Evolutionary conservation across 1,284 basidiomycete species (phyloP), one percentile per base, ranked within the genome.

Genomic region (Fomitiporia mediterranea): DNA sequence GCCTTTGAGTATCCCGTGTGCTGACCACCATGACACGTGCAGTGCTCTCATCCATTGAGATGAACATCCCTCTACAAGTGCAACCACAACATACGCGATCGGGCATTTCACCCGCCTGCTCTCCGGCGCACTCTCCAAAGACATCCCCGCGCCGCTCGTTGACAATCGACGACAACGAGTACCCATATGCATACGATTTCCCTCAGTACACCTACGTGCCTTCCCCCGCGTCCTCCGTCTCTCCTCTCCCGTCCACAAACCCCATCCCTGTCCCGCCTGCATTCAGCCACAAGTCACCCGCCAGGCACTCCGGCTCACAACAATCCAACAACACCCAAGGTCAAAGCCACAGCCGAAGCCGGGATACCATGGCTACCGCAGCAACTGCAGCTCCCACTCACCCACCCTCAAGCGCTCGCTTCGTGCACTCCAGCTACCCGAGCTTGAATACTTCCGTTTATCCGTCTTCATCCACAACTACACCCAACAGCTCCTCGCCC

Each of bases 131-230:
- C 19, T 30, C 38, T n/a, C 50, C 38, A 39, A 39, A 19, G 23
- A 38, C 25, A 30, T n/a, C 17, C 11, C 19, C 13, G 50, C 50
- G 50, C 11, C 50, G 38, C 25, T 39, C 50, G 1, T 25, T 27
- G 37, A 6, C 50, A 19, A 21, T 40, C 13, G 50, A 51, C 50
- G 50, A 51, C 5, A 6, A 34, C 32, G 44, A 46, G 4, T 2
- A 25, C 42, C 42, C 17, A 9, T 43, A 23, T 28, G 23, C 44
- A 13, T 51, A 51, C 23, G 50, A 51, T 38, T 51, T 51, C 19
- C 47, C 47, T 21, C 32, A 34, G 3, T 49, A 49, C 47, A 35
- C 47, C 34, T 49, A 21, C n/a, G 3, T 51, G 23, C 50, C 50
- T 2, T 28, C 50, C 9, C 37, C 35, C 37, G 25, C 43, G 11